Evolutionary conservation across 768 basidiomycete species (phyloP).

Genomic region (Hortiboletus campestris): DNA sequence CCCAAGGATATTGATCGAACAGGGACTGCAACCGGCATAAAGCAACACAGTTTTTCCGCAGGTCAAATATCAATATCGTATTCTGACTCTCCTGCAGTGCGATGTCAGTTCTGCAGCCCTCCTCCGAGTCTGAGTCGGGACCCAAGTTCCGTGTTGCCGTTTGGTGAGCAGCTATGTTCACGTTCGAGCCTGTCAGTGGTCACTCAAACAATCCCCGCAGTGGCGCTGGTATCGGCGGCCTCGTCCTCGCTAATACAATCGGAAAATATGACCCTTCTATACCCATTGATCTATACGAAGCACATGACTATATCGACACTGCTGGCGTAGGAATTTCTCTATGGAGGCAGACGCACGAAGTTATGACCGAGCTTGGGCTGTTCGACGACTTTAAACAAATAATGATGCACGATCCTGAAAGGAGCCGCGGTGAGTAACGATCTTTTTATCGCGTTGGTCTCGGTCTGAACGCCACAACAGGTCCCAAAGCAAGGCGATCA

Average conservation of each 20-base stretch:
- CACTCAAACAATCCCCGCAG: conserved; percentile 9
- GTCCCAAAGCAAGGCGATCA: conserved; percentile 10
- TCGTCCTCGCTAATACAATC: conserved; percentile 42
- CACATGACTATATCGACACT: conserved; percentile 38
- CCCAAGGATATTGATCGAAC: too few relatives aligned
- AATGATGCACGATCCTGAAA: conserved; percentile 8
- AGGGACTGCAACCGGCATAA: too few relatives aligned
- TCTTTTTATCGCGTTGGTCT: neutral
- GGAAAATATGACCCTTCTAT: conserved; percentile 31
- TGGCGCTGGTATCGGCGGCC: conserved; percentile 45
- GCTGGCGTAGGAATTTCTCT: conserved; percentile 45
- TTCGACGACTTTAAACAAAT: conserved; percentile 32
- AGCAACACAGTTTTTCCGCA: too few relatives aligned
- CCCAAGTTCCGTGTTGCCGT: conserved; percentile 23
- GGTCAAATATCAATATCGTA: neutral
- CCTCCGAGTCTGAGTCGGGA: neutral
- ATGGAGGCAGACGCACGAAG: conserved; percentile 45
- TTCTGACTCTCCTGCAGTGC: too few relatives aligned
- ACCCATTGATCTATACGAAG: conserved; percentile 47
- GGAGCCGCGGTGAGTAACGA: conserved; percentile 9
- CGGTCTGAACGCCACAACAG: neutral
- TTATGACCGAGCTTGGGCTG: conserved; percentile 44
- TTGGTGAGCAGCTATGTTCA: conserved; percentile 10
- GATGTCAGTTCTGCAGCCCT: neutral
- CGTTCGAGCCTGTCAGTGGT: neutral